These are phyloP conservation scores for Boletus speciosus DNA, from an alignment of 768 basidiomycete genomes.

Conservation along the genomic window DNA sequence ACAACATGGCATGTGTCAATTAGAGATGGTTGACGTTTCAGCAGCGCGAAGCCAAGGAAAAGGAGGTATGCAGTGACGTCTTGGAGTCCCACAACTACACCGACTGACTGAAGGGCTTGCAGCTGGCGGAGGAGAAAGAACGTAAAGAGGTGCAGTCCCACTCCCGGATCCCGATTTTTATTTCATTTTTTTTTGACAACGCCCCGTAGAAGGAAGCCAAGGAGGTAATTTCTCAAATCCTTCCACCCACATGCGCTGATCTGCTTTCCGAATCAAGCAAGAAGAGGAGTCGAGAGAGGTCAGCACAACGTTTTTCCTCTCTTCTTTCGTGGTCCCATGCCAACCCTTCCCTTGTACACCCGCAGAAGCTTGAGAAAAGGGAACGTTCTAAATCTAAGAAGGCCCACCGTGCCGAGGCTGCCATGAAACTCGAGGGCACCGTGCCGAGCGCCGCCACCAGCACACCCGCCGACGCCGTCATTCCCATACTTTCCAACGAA, in stretches of 20 bases:
- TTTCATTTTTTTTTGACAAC: slow-evolving; percentile 3
- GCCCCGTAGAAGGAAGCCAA: slow-evolving; percentile 45
- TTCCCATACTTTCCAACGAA: slow-evolving; percentile 24
- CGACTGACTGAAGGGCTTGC: slow-evolving; percentile 6
- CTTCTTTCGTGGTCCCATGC: not conserved
- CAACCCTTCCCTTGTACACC: not conserved
- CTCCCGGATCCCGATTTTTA: not conserved
- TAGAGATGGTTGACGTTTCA: slow-evolving; percentile 3
- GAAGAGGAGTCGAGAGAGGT: slow-evolving; percentile 49
- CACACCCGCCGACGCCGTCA: slow-evolving; percentile 14
- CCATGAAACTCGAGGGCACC: slow-evolving; percentile 25
- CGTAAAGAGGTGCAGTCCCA: slow-evolving; percentile 51
- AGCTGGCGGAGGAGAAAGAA: slow-evolving; percentile 55
- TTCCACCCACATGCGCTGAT: slow-evolving; percentile 16
- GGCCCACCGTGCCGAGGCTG: slow-evolving; percentile 33
- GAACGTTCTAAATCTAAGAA: slow-evolving; percentile 58
- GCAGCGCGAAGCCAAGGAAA: slow-evolving; percentile 79
- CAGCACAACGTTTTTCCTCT: slow-evolving; percentile 1
- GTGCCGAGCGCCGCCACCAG: slow-evolving; percentile 4
- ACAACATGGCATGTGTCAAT: not conserved
- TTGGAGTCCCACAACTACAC: not conserved
- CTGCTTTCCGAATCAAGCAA: slow-evolving; percentile 30
- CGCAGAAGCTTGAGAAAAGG: slow-evolving; percentile 53
- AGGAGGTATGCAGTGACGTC: slow-evolving; percentile 42
- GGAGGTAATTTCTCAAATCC: slow-evolving; percentile 41